Percentiles rank a stretch among this genome's conserved stretches.
Conservation (phyloP, 2,329 filamentous ascomycete genomes). For the Stemphylium beticola region DNA sequence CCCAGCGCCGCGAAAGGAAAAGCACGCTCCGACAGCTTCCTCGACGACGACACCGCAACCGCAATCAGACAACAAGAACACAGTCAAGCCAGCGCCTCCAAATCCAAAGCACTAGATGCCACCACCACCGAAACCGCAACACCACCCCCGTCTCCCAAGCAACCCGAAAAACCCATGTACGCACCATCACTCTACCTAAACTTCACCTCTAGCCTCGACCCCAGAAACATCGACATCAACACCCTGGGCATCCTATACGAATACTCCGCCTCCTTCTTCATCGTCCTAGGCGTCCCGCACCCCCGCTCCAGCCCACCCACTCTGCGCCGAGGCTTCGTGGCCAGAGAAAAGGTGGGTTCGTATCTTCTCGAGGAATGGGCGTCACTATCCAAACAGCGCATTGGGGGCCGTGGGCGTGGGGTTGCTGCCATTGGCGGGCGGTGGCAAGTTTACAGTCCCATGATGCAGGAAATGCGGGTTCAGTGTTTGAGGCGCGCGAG, state of each 20-base stretch:
- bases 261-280: neutral
- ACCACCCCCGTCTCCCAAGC: neutral
- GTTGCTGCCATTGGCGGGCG: neutral
- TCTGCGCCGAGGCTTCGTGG: neutral
- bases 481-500: neutral
- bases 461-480: neutral
- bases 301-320: neutral
- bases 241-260: slow-evolving; percentile 10
- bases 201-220: neutral
- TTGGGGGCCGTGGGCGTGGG: neutral
- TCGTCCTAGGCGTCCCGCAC: neutral
- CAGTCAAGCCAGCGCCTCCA: no score
- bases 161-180: neutral
- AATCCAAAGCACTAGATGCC: no score
- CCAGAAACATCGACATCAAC: slow-evolving; percentile 2
- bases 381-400: neutral
- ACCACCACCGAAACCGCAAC: neutral
- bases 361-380: slow-evolving; percentile 4
- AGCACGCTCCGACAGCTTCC: no score
- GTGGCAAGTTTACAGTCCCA: slow-evolving; percentile 2
- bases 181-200: neutral
- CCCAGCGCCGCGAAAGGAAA: no score
- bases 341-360: neutral
- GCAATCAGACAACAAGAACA: no score
- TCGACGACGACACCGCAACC: no score